Percentiles rank a stretch among this genome's conserved stretches.
These are phyloP conservation scores for Cercospora beticola DNA, from an alignment of 2,329 filamentous ascomycete species.

Conservation along the genomic window DNA sequence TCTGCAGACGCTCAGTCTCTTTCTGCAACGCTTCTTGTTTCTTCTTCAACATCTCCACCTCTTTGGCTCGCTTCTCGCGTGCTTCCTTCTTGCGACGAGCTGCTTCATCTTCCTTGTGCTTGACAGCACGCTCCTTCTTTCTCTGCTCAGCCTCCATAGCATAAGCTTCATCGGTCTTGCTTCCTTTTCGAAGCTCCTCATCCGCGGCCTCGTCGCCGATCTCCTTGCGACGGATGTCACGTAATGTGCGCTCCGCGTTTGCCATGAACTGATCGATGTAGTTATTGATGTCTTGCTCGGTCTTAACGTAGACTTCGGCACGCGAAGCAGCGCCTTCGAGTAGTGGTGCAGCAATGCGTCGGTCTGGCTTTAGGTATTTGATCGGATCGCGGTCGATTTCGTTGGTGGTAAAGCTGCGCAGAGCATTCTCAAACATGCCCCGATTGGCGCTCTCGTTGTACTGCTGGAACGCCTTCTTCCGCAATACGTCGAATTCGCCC, in stretches of 20 bases:
- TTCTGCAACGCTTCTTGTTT: constrained; percentile 47
- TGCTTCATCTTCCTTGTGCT: constrained; percentile 60
- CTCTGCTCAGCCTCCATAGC: constrained; percentile 64
- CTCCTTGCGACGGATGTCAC: constrained; percentile 65
- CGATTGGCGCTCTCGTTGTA: constrained; percentile 58
- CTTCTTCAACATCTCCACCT: constrained; percentile 51
- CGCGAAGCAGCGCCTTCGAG: constrained; percentile 77
- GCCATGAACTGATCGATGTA: constrained; percentile 64
- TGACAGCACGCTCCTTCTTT: constrained; percentile 59
- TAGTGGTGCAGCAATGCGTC: constrained; percentile 69
- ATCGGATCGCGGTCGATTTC: constrained; percentile 72
- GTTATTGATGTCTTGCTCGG: constrained; percentile 64
- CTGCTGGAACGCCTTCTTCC: constrained; percentile 74
- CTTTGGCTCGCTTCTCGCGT: constrained; percentile 59
- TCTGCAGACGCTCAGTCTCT: constrained; percentile 45
- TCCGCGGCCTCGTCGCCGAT: constrained; percentile 68
- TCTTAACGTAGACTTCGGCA: constrained; percentile 71
- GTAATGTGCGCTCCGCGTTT: constrained; percentile 68
- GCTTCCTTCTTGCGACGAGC: constrained; percentile 60
- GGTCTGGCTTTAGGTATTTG: constrained; percentile 69
- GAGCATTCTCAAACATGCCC: constrained; percentile 38
- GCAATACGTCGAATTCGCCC: constrained; percentile 75
- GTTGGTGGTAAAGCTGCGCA: constrained; percentile 59
- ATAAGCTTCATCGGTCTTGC: constrained; percentile 74
- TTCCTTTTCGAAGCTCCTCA: constrained; percentile 63